Percentiles rank a stretch among this genome's conserved stretches.
These are phyloP conservation scores for Pichia kudriavzevii DNA, from an alignment of 1,139 yeast genomes.

Conservation along the genomic window DNA sequence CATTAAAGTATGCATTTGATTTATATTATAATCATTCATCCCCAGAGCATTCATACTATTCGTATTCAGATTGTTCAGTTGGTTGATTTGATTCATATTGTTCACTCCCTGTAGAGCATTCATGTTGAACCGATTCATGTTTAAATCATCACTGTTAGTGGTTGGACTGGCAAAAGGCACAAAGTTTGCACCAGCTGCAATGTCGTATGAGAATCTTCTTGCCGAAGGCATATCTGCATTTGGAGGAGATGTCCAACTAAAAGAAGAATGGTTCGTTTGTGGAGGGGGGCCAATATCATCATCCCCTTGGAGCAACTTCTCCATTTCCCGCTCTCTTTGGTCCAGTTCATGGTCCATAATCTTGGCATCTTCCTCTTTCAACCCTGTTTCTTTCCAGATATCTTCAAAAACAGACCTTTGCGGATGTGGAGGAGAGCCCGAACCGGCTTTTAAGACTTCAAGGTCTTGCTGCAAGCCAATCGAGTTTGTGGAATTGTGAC, in stretches of 20 bases:
- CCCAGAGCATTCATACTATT: conserved; percentile 1
- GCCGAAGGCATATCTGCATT: conserved; percentile 19
- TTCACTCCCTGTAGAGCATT: background rate
- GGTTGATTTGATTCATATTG: background rate
- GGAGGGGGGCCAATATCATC: background rate
- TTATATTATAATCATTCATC: conserved; percentile 1
- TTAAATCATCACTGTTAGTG: background rate
- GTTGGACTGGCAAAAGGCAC: conserved; percentile 1
- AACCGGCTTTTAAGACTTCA: conserved; percentile 3
- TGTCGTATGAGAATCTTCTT: conserved; percentile 23
- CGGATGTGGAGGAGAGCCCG: background rate
- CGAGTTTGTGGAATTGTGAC: conserved; percentile 1
- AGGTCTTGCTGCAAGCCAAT: conserved; percentile 5
- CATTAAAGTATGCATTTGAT: no score
- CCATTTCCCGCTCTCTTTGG: no score
- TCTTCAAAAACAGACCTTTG: conserved; percentile 2
- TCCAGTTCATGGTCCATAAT: background rate
- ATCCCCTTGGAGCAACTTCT: no score
- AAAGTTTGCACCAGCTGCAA: conserved; percentile 7
- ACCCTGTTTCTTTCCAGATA: conserved; percentile 3
- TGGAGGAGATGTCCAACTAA: conserved; percentile 22
- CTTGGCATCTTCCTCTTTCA: background rate
- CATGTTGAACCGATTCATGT: background rate
- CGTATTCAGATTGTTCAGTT: conserved; percentile 10
- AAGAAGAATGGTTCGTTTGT: conserved; percentile 13